phyloP scores from a whole-genome alignment of 2,329 filamentous ascomycete genomes.

The Clarireedia monteithiana region DNA sequence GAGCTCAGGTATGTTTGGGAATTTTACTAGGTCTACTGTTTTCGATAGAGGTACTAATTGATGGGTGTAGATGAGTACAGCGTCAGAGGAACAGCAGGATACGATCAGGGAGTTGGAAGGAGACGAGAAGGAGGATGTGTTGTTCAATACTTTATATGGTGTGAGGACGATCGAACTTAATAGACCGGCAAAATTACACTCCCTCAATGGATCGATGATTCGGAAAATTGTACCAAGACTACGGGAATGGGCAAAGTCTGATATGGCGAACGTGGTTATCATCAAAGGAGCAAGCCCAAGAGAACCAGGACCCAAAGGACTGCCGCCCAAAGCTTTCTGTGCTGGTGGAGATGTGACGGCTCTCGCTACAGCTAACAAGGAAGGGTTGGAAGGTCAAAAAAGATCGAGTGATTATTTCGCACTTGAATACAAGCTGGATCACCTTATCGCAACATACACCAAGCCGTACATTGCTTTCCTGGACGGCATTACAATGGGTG shows the following conservation, averaged over 20 bases:
- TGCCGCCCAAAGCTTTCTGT: constrained; percentile 62
- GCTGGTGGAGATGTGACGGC: constrained; percentile 85
- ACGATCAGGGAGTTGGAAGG: not conserved
- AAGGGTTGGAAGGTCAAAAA: constrained; percentile 61
- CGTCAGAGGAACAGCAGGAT: not conserved
- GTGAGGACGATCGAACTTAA: constrained; percentile 91
- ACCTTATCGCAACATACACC: constrained; percentile 84
- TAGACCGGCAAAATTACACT: constrained; percentile 84
- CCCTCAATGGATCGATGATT: constrained; percentile 89
- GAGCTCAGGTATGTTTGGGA: constrained; percentile 40
- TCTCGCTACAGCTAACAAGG: constrained; percentile 66
- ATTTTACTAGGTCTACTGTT: constrained; percentile 13
- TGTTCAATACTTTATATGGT: constrained; percentile 84
- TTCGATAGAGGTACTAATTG: constrained; percentile 7
- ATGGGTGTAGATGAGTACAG: constrained; percentile 32
- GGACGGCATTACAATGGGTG: constrained; percentile 98
- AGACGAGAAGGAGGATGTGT: constrained; percentile 78
- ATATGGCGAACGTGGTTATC: constrained; percentile 85
- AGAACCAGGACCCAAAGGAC: too few species aligned
- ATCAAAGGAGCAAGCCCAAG: constrained; percentile 76
- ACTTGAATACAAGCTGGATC: constrained; percentile 93
- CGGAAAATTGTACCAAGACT: constrained; percentile 87
- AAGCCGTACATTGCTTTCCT: constrained; percentile 95
- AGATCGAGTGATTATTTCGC: constrained; percentile 80
- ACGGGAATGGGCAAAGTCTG: constrained; percentile 89